These are phyloP conservation scores for Hylodesmum podocarpum DNA, from an alignment of 306 rosid species.

Conservation along the genomic window DNA sequence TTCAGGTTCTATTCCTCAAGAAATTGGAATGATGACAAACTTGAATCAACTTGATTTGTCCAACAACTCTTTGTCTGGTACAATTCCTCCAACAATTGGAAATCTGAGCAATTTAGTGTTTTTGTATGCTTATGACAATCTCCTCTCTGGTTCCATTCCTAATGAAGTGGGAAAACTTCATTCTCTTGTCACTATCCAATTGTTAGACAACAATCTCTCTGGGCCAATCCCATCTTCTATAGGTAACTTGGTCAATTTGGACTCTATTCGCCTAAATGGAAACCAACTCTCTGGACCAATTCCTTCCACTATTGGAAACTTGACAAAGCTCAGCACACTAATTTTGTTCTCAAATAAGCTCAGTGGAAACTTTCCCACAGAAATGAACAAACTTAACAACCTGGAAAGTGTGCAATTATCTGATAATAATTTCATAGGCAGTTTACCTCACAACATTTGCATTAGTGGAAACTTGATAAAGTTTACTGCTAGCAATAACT, in stretches of 20 bases:
- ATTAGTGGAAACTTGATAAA: not conserved
- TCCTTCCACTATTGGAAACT: not conserved
- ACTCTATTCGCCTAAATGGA: not conserved
- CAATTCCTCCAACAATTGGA: not conserved
- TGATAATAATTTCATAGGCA: constrained; percentile 10
- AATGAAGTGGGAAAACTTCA: not conserved
- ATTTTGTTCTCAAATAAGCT: not conserved
- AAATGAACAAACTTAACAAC: constrained; percentile 5
- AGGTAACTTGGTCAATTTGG: not conserved
- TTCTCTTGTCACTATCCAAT: not conserved
- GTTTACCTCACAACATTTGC: constrained; percentile 22
- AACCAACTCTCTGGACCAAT: not conserved
- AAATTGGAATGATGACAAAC: not conserved
- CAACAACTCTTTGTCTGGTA: not conserved
- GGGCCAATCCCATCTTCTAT: not conserved
- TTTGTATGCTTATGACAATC: not conserved
- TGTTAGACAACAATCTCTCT: not conserved
- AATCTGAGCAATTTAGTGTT: not conserved
- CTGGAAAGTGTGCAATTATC: not conserved
- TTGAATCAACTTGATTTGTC: not conserved
- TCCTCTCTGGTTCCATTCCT: not conserved
- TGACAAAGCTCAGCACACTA: not conserved
- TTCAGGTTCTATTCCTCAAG: not conserved
- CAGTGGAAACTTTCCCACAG: not conserved
- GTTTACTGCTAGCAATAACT: not conserved